Evolutionary conservation across 2,329 filamentous ascomycete species (phyloP).

Genomic region (Colletotrichum echinochloae): DNA sequence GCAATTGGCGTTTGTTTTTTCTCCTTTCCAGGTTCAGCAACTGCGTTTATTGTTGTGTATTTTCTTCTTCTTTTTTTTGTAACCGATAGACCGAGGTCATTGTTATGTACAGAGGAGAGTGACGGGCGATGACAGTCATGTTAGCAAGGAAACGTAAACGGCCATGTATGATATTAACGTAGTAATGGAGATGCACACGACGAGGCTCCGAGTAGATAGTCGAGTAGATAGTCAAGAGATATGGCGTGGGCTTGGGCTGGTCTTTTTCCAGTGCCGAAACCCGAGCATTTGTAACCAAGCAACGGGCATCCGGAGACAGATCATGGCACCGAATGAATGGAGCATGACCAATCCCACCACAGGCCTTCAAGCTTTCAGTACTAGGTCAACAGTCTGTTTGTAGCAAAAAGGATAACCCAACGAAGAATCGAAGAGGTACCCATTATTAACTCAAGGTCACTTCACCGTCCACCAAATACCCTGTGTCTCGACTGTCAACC

Average conservation of each 20-base stretch:
- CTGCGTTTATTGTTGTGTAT: constrained; percentile 14
- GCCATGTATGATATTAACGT: constrained; percentile 29
- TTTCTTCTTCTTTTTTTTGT: too few species aligned
- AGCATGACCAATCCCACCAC: neutral
- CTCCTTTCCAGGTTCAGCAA: constrained; percentile 16
- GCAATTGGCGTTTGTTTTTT: constrained; percentile 11
- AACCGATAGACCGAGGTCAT: neutral
- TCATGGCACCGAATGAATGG: neutral
- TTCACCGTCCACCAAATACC: too few species aligned
- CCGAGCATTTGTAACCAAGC: too few species aligned
- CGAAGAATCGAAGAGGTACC: too few species aligned
- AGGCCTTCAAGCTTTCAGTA: neutral
- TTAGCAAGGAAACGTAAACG: neutral
- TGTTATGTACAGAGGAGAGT: constrained; percentile 1
- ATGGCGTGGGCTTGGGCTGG: neutral
- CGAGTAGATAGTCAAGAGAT: neutral
- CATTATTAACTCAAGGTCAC: too few species aligned
- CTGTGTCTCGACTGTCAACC: too few species aligned
- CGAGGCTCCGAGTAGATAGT: constrained; percentile 21
- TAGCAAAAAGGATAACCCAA: too few species aligned
- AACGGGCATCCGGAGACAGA: neutral
- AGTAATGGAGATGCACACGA: constrained; percentile 18
- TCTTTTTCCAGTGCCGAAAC: neutral
- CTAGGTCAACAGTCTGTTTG: too few species aligned
- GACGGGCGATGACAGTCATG: constrained; percentile 1